Percentiles rank a stretch among this genome's conserved stretches.
Evolutionary conservation across 805 yeast species (phyloP).

Genomic region (Tetrapisispora fleetii): DNA sequence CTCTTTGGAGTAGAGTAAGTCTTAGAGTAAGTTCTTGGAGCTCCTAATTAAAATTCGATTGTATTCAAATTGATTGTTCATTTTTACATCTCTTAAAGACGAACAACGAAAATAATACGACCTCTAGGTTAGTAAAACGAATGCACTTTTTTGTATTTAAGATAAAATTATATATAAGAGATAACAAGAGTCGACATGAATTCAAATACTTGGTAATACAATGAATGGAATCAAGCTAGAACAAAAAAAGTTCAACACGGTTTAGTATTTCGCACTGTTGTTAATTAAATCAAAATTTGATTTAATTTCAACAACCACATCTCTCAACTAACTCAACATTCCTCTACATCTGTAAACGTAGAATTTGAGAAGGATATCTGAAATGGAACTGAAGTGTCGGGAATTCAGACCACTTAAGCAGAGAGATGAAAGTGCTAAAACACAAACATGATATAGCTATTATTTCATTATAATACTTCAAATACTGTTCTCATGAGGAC

Average conservation of each 20-base stretch:
- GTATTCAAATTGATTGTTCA: too few relatives aligned
- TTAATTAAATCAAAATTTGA: too few relatives aligned
- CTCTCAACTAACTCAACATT: too few relatives aligned
- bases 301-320: too few relatives aligned
- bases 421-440: neutral
- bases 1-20: slow-evolving; percentile 99
- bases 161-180: neutral
- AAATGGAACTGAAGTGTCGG: slow-evolving; percentile 67
- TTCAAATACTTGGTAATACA: neutral
- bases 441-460: neutral
- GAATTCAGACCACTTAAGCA: slow-evolving; percentile 49
- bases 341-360: too few relatives aligned
- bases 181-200: neutral
- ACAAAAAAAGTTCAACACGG: neutral
- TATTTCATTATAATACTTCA: neutral
- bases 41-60: slow-evolving; percentile 43
- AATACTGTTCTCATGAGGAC: slow-evolving; percentile 39
- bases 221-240: neutral
- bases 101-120: too few relatives aligned
- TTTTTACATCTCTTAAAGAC: too few relatives aligned
- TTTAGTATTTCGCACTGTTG: neutral
- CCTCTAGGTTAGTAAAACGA: neutral
- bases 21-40: slow-evolving; percentile 99
- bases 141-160: slow-evolving; percentile 6
- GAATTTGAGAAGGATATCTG: too few relatives aligned